These are phyloP conservation scores for Botrytis sinoallii DNA, from an alignment of 2,329 filamentous ascomycete species.

Conservation along the genomic window DNA sequence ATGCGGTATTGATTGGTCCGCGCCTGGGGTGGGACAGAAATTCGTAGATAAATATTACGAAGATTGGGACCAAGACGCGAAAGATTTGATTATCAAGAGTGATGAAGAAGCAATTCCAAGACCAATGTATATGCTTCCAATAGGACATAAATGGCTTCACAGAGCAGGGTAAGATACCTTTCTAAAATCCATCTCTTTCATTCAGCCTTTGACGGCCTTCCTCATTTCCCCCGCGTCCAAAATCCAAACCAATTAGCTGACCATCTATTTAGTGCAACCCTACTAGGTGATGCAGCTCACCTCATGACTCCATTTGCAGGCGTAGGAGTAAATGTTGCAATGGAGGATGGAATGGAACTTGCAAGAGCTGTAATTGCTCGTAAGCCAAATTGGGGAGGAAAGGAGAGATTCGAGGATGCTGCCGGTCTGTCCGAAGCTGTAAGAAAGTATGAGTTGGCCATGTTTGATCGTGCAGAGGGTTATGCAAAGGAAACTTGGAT, in stretches of 20 bases:
- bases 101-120: conserved; percentile 20
- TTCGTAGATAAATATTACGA: conserved; percentile 14
- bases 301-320: conserved; percentile 44
- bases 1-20: conserved; percentile 11
- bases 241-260: conserved; percentile 34
- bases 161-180: conserved; percentile 23
- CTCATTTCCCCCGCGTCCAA: not conserved
- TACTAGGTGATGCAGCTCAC: conserved; percentile 50
- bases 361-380: conserved; percentile 34
- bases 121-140: conserved; percentile 22
- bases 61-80: conserved; percentile 10
- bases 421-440: conserved; percentile 15
- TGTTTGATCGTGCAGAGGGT: conserved; percentile 24
- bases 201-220: conserved; percentile 11
- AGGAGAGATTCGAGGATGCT: conserved; percentile 17
- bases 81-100: conserved; percentile 18
- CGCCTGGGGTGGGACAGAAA: conserved; percentile 2
- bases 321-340: conserved; percentile 47
- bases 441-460: conserved; percentile 23
- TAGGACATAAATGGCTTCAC: conserved; percentile 22
- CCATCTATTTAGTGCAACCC: conserved; percentile 41
- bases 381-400: conserved; percentile 35
- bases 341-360: conserved; percentile 45
- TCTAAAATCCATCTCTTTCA: not conserved
- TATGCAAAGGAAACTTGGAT: conserved; percentile 21